These are phyloP conservation scores for Lichtheimia hyalospora DNA, from an alignment of 371 early-diverging fungal species.

Conservation along the genomic window DNA sequence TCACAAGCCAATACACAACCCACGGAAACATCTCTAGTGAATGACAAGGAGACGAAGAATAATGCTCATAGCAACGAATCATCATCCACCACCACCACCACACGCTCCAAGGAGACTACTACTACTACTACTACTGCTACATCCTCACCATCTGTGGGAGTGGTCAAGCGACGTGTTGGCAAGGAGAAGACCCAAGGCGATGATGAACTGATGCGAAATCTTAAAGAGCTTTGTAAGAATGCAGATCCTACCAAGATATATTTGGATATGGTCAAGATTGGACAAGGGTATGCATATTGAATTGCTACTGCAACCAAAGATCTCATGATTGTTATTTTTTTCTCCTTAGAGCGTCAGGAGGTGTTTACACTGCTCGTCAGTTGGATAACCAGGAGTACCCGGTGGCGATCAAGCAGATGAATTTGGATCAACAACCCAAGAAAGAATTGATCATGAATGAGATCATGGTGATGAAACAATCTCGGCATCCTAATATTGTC, in stretches of 20 bases:
- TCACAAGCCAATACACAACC: too few relatives aligned
- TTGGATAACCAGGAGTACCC: conserved; percentile 47
- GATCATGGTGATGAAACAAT: conserved; percentile 80
- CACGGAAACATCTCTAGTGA: too few relatives aligned
- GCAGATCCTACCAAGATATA: conserved; percentile 70
- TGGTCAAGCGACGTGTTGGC: conserved; percentile 8
- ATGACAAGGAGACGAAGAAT: too few relatives aligned
- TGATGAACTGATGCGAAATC: conserved; percentile 79
- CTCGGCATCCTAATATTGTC: conserved; percentile 82
- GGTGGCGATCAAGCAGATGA: conserved; percentile 91
- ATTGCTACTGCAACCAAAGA: conserved; percentile 21
- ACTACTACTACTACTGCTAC: background rate
- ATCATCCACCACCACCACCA: too few relatives aligned
- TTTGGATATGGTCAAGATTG: conserved; percentile 21
- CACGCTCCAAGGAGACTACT: background rate
- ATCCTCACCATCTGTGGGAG: background rate
- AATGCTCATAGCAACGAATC: too few relatives aligned
- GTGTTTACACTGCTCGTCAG: conserved; percentile 77
- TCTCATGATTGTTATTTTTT: conserved; percentile 3
- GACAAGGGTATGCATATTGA: conserved; percentile 15
- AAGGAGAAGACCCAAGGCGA: conserved; percentile 29
- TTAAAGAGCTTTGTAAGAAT: conserved; percentile 86
- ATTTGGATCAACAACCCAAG: conserved; percentile 82
- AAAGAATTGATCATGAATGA: conserved; percentile 92
- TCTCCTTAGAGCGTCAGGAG: conserved; percentile 46